A percentile compares a stretch with the other conserved stretches of the same genome.
These are phyloP conservation scores for Epichloe sp. DNA, from an alignment of 2,329 filamentous ascomycete species.

Conservation along the genomic window DNA sequence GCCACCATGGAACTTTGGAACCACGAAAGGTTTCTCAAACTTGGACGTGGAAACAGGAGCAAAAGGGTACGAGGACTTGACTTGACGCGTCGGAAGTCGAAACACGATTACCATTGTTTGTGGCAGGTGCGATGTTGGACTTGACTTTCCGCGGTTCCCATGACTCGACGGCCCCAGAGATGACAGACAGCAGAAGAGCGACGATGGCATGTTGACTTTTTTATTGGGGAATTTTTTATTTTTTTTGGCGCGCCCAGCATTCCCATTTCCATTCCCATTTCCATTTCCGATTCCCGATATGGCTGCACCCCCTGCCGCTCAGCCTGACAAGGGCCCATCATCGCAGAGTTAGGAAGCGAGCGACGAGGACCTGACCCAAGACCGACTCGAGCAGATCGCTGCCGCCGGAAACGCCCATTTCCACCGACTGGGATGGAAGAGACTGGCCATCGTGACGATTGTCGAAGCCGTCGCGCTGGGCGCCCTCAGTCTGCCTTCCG, in stretches of 20 bases:
- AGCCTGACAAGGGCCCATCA: not conserved
- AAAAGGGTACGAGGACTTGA: not conserved
- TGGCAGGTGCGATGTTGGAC: not conserved
- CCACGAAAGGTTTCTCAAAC: no score
- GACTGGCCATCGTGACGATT: slow-evolving; percentile 40
- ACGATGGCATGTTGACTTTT: not conserved
- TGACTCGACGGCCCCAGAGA: slow-evolving; percentile 3
- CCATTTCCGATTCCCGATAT: not conserved
- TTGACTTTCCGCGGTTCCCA: not conserved
- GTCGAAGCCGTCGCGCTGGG: slow-evolving; percentile 45
- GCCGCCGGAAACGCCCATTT: slow-evolving; percentile 34
- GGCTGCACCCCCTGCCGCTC: not conserved
- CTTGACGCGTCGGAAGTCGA: not conserved
- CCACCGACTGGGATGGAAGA: slow-evolving; percentile 42
- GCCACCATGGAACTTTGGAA: not conserved
- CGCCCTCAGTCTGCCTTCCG: slow-evolving; percentile 34
- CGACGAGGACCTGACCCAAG: slow-evolving; percentile 17
- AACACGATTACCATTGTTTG: not conserved
- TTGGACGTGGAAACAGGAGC: not conserved
- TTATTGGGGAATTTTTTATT: not conserved
- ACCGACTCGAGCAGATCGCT: slow-evolving; percentile 27
- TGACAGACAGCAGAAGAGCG: not conserved
- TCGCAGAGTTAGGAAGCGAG: slow-evolving; percentile 8
- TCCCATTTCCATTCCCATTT: not conserved
- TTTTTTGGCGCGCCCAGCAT: not conserved